Percentiles rank a stretch among this genome's conserved stretches.
These are phyloP conservation scores for Mycena albidolilacea DNA, from an alignment of 768 basidiomycete species.

Conservation along the genomic window DNA sequence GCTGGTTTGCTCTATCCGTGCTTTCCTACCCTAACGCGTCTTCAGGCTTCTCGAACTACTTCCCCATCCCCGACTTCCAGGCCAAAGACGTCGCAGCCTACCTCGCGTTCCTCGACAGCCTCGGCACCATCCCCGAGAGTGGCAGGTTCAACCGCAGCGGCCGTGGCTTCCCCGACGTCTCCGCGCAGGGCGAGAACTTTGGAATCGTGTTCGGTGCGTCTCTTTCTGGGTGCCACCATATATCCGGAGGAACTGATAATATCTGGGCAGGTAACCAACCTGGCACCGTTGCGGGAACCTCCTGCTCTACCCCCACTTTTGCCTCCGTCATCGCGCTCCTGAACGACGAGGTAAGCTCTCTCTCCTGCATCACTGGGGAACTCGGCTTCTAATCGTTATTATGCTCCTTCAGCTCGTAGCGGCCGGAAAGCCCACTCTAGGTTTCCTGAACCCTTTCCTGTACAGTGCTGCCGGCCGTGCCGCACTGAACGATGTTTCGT, in stretches of 20 bases:
- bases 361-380: conserved; percentile 3
- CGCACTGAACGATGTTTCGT: conserved; percentile 56
- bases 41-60: conserved; percentile 61
- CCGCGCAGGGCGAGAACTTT: conserved; percentile 56
- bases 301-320: conserved; percentile 58
- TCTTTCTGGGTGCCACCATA: conserved; percentile 12
- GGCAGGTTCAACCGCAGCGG: conserved; percentile 45
- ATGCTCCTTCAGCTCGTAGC: conserved; percentile 46
- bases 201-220: conserved; percentile 10
- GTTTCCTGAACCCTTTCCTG: conserved; percentile 46
- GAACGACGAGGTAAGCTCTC: conserved; percentile 49
- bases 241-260: conserved; percentile 10
- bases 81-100: conserved; percentile 32
- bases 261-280: not conserved
- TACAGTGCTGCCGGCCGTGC: conserved; percentile 51
- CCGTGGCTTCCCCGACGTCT: conserved; percentile 56
- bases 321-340: conserved; percentile 59
- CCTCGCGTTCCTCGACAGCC: conserved; percentile 21
- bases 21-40: conserved; percentile 24
- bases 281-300: conserved; percentile 56
- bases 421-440: conserved; percentile 49
- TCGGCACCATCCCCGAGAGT: conserved; percentile 28
- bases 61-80: conserved; percentile 39
- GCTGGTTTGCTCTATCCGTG: not conserved
- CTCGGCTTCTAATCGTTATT: conserved; percentile 8